Base-by-base conservation (phyloP, 768 basidiomycete genomes). In the Cystofilobasidium ferigula region DNA sequence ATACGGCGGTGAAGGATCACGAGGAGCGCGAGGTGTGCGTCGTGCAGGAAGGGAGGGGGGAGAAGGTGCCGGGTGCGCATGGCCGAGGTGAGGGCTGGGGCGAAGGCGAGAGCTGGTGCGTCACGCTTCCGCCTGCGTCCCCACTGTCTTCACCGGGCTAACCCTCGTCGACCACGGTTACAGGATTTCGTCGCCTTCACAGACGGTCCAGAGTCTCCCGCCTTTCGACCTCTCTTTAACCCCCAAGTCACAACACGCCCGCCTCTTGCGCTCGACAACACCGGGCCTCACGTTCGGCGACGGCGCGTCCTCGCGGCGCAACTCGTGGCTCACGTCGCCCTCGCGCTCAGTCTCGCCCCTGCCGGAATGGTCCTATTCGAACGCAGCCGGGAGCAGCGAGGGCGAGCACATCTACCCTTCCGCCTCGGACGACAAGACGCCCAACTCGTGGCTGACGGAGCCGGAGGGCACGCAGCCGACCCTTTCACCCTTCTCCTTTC, bases 311-410 rank as follows among this genome's bases (percentile, higher is more conserved):
- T 43, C 51, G 16, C 40, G 36, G 14, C 62, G 38, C 38, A 43
- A 54, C 51, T 63, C 62, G 34, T 63, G 62, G 62, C 51, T 63
- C 12, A 54, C 62, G 4, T 56, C 51, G 24, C 62, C 62, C 0
- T 40, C 24, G 10, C 58, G 40, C 3, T 60, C 40, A 5, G 58
- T n/a, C 10, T 42, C 38, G 14, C n/a, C 58, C 26, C 1, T 60
- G 12, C 40, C 51, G 4, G 9, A 54, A 18, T 54, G 36, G 35
- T 60, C 58, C 2, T 60, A 43, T n/a, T 58, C 57, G 10, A 36
- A 40, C 38, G n/a, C n/a, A n/a, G n/a, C n/a, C n/a, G n/a, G n/a
- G n/a, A 26, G 38, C 12, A 14, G 10, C 3, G 51, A 54, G 2
- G 51, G 26, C 26, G 28, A 26, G 51, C 51, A 54, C 51, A 9